Base-by-base conservation (phyloP, 805 yeast genomes). In the Yueomyces sinensis region DNA sequence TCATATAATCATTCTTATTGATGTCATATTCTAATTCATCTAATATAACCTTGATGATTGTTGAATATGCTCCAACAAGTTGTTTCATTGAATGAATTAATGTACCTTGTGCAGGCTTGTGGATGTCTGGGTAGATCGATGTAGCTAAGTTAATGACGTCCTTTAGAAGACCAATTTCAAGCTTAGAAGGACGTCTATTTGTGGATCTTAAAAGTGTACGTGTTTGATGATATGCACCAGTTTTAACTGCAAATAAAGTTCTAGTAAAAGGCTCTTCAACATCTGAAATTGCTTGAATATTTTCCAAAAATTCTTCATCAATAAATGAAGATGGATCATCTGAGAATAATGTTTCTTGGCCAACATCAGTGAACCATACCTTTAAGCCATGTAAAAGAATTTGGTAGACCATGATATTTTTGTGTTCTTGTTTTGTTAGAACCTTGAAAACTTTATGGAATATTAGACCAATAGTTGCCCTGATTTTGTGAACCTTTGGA, bases 301-400 rank as follows among this genome's bases (percentile, higher is more conserved):
- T 65, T 31, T 68, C 68, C 36, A 77, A 64, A 46, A 68, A 74
- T 1, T 66, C 62, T 41, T 74, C 74, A 29, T 71, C 70, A 22
- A 76, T 60, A 29, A 61, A 61, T 6, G 74, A 51, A 15, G 61
- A 70, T 33, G 72, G 76, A 37, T 73, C 70, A 4, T 66, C 57
- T 31, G 68, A 76, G 32, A 75, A 65, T 1, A 75, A 55, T 11
- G 77, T 59, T 44, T 82, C 91, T 37, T 70, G 66, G 1, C 94
- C 91, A 17, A 78, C 78, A 47, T 83, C 89, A 18, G 79, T 64
- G 43, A 78, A 76, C 82, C 89, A 89, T 5, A 76, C 70, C 42
- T 77, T 73, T 31, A 78, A 50, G 2, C 77, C 74, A 46, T 72
- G 69, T 24, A 83, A 57, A 24, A 76, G 64, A 32, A 72, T 71